These are phyloP conservation scores for Albizia julibrissin DNA, from an alignment of 306 rosid genomes.

Conservation along the genomic window DNA sequence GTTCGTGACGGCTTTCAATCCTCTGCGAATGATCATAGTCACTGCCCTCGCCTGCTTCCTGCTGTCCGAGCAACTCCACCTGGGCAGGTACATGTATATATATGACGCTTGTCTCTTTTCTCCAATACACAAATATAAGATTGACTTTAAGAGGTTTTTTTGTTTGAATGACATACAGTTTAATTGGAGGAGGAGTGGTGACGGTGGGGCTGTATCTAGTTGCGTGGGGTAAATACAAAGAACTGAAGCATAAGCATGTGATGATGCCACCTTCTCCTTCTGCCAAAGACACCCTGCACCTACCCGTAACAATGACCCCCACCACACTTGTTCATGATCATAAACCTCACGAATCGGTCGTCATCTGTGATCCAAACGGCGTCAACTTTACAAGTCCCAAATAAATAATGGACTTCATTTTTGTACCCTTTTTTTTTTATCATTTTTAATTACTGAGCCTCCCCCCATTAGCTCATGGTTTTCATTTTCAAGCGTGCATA, in stretches of 20 bases:
- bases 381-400: not conserved
- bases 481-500: not conserved
- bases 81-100: not conserved
- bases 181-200: slow-evolving; percentile 46
- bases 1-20: slow-evolving; percentile 79
- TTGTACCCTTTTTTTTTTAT: not conserved
- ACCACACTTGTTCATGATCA: not conserved
- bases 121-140: too few species aligned
- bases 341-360: not conserved
- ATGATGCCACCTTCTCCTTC: slow-evolving; percentile 20
- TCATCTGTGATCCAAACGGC: not conserved
- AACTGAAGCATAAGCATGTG: not conserved
- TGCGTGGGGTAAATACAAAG: slow-evolving; percentile 51
- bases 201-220: slow-evolving; percentile 46
- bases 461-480: not conserved
- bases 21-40: slow-evolving; percentile 71
- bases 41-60: slow-evolving; percentile 49
- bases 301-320: slow-evolving; percentile 31
- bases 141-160: not conserved
- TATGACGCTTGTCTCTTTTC: too few species aligned
- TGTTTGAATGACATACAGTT: slow-evolving; percentile 36
- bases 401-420: slow-evolving; percentile 1
- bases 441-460: not conserved
- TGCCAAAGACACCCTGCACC: slow-evolving; percentile 9
- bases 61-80: slow-evolving; percentile 64